A percentile compares a stretch with the other conserved stretches of the same genome.
These are phyloP conservation scores for Cutaneotrichosporon cavernicola DNA, from an alignment of 1,284 basidiomycete species.

Conservation along the genomic window DNA sequence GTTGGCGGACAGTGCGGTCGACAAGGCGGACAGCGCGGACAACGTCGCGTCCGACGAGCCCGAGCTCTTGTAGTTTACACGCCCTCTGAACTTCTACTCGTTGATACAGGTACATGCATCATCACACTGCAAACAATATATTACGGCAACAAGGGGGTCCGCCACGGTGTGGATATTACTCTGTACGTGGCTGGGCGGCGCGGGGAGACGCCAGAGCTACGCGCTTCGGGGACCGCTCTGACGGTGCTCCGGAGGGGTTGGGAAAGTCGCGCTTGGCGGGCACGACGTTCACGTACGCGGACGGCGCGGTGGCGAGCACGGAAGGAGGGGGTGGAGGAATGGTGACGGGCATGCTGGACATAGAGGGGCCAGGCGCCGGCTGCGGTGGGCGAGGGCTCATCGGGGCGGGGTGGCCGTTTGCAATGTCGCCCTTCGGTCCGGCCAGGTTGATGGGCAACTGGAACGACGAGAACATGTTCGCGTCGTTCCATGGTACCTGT, in stretches of 20 bases:
- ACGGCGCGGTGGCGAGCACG: background rate
- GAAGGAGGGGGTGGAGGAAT: background rate
- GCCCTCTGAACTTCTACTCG: background rate
- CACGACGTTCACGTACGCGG: background rate
- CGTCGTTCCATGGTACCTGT: conserved; percentile 23
- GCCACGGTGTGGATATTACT: background rate
- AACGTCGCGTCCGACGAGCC: conserved; percentile 2
- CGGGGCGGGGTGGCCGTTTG: background rate
- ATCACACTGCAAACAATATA: conserved; percentile 1
- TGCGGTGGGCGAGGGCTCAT: background rate
- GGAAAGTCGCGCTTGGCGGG: conserved; percentile 5
- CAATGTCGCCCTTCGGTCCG: background rate
- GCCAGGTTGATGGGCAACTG: background rate
- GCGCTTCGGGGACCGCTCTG: conserved; percentile 1
- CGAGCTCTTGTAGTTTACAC: conserved; percentile 4
- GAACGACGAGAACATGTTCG: conserved; percentile 25
- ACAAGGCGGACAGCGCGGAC: background rate
- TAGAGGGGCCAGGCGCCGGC: background rate
- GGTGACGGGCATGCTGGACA: background rate
- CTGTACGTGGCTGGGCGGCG: background rate
- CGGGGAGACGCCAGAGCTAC: background rate
- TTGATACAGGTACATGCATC: conserved; percentile 15
- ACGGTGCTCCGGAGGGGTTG: no score
- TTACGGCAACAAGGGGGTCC: background rate
- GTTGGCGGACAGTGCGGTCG: background rate